Evolutionary conservation across 2,329 filamentous ascomycete species (phyloP).

Genomic region (Neurospora sp.): DNA sequence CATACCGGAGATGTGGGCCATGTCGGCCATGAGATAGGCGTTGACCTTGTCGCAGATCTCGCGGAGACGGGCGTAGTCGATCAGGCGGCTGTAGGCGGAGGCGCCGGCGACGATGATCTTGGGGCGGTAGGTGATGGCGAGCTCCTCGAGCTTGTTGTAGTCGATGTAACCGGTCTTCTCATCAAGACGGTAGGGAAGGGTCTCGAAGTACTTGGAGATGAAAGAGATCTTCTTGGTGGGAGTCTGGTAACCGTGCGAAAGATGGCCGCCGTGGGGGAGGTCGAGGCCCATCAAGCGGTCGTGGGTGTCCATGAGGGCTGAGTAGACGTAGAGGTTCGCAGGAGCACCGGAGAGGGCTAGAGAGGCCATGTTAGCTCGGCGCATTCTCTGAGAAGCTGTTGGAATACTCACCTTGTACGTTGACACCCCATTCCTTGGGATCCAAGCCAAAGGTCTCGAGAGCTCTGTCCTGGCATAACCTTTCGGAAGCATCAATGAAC

Average conservation of each 20-base stretch:
- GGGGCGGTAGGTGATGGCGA: conserved; percentile 80
- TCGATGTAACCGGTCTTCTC: conserved; percentile 88
- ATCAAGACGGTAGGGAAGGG: conserved; percentile 85
- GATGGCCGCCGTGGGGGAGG: conserved; percentile 88
- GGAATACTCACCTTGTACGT: conserved; percentile 65
- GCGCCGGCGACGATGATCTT: conserved; percentile 94
- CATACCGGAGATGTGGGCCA: conserved; percentile 94
- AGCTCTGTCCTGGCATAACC: conserved; percentile 81
- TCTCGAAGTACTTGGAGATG: conserved; percentile 98
- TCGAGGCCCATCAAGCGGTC: conserved; percentile 96
- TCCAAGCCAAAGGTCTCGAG: conserved; percentile 79
- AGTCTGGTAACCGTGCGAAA: conserved; percentile 96
- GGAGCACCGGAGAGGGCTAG: conserved; percentile 65
- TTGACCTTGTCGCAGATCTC: conserved; percentile 84
- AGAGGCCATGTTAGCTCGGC: conserved; percentile 11
- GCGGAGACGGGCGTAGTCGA: conserved; percentile 90
- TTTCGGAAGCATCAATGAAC: conserved; percentile 85
- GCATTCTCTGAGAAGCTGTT: conserved; percentile 1
- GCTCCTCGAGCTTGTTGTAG: conserved; percentile 82
- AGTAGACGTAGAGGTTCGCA: conserved; percentile 87
- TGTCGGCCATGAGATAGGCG: conserved; percentile 88
- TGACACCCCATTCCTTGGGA: conserved; percentile 87
- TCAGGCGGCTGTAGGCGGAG: conserved; percentile 89
- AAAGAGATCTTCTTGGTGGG: conserved; percentile 93
- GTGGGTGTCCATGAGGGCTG: conserved; percentile 82